Percentiles rank a stretch among this genome's conserved stretches.
These are phyloP conservation scores for Leccinum pallidistipes DNA, from an alignment of 1,284 basidiomycete species.

Conservation along the genomic window DNA sequence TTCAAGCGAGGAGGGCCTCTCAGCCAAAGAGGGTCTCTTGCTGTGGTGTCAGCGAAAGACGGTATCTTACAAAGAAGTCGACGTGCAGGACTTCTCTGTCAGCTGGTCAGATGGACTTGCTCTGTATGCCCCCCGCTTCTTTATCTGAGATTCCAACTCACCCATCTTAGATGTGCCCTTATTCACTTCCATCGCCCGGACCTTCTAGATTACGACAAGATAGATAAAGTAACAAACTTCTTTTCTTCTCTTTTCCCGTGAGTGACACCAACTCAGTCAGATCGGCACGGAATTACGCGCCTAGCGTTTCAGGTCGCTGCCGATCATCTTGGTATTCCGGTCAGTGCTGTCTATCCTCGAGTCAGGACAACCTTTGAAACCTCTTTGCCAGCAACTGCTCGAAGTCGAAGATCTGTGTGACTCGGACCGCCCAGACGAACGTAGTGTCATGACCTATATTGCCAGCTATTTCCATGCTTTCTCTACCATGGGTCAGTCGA, in stretches of 20 bases:
- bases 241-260: not conserved
- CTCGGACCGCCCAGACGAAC: slow-evolving; percentile 85
- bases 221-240: slow-evolving; percentile 64
- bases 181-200: slow-evolving; percentile 98
- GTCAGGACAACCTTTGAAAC: not conserved
- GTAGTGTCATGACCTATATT: slow-evolving; percentile 94
- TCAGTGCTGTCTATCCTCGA: slow-evolving; percentile 41
- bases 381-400: slow-evolving; percentile 71
- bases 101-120: slow-evolving; percentile 96
- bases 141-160: slow-evolving; percentile 5
- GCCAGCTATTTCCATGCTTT: slow-evolving; percentile 99
- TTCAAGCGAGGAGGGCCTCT: slow-evolving; percentile 90
- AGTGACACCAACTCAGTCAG: slow-evolving; percentile 44
- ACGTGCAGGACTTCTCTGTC: slow-evolving; percentile 90
- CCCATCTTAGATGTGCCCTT: slow-evolving; percentile 76
- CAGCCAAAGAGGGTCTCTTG: slow-evolving; percentile 93
- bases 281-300: slow-evolving; percentile 79
- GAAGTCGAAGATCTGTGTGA: slow-evolving; percentile 98
- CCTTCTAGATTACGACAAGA: slow-evolving; percentile 82
- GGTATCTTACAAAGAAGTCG: slow-evolving; percentile 85
- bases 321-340: slow-evolving; percentile 86
- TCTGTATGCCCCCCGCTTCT: slow-evolving; percentile 58
- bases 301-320: slow-evolving; percentile 88
- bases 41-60: slow-evolving; percentile 99
- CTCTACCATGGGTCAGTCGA: slow-evolving; percentile 83